Conservation (phyloP, 2,329 filamentous ascomycete species). For the Aureobasidium pullulans region DNA sequence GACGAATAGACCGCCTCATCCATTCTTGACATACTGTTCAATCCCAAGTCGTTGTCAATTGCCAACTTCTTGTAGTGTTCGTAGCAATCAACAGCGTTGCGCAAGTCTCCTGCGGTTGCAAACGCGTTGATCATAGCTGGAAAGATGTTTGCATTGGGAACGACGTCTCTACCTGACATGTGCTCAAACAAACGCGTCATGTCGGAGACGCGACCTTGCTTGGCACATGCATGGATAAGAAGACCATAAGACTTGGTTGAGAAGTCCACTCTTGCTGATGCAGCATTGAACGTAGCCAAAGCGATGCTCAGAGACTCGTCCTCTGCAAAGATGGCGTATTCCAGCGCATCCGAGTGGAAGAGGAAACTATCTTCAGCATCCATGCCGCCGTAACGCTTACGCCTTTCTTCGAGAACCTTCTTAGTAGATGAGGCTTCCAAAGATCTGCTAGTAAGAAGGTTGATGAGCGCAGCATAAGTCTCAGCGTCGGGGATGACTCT, state of each 20-base stretch:
- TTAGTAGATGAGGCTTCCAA: constrained; percentile 70
- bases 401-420: constrained; percentile 68
- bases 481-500: constrained; percentile 72
- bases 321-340: constrained; percentile 76
- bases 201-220: constrained; percentile 70
- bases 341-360: constrained; percentile 79
- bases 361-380: constrained; percentile 79
- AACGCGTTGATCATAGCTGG: constrained; percentile 94
- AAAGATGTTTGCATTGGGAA: constrained; percentile 74
- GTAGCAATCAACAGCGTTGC: constrained; percentile 88
- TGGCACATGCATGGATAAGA: constrained; percentile 80
- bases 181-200: constrained; percentile 90
- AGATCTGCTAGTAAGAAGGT: constrained; percentile 71
- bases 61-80: constrained; percentile 88
- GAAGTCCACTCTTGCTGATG: constrained; percentile 59
- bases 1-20: constrained; percentile 84
- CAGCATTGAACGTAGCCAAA: constrained; percentile 75
- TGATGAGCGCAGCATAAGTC: constrained; percentile 83
- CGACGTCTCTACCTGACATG: constrained; percentile 72
- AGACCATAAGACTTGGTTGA: constrained; percentile 77
- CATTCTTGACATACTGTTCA: constrained; percentile 59
- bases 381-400: constrained; percentile 76
- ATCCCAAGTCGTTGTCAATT: constrained; percentile 72
- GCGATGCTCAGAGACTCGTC: constrained; percentile 83
- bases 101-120: constrained; percentile 69